Percentiles rank a stretch among this genome's conserved stretches.
phyloP scores from a whole-genome alignment of 176 grass and related monocot species.

The Cymbopogon citratus region DNA sequence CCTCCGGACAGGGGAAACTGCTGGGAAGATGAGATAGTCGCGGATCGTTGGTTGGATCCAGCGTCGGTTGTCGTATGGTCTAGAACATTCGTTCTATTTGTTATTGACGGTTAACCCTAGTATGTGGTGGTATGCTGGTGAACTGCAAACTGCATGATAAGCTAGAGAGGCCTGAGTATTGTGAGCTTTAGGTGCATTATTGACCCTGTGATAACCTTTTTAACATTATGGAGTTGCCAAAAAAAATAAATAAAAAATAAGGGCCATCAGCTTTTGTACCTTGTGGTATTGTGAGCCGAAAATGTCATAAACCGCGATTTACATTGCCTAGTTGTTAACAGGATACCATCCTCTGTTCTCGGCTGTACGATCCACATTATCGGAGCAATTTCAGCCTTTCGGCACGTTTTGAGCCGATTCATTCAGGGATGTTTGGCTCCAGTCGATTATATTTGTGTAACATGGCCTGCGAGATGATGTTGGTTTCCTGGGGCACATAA shows the following conservation, averaged over 20 bases:
- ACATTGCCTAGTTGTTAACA: not conserved
- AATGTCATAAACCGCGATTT: not conserved
- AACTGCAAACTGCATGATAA: slow-evolving; percentile 36
- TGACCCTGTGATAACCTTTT: slow-evolving; percentile 38
- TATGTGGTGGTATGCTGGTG: slow-evolving; percentile 32
- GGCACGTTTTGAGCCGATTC: not conserved
- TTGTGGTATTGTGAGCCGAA: not conserved
- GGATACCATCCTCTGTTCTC: not conserved
- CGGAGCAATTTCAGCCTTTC: not conserved
- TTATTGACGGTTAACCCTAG: slow-evolving; percentile 46
- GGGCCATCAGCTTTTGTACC: not conserved
- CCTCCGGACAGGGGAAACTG: not conserved
- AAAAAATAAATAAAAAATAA: slow-evolving; percentile 18
- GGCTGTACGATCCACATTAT: not conserved
- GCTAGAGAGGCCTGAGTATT: slow-evolving; percentile 32
- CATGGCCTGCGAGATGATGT: not conserved
- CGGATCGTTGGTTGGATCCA: slow-evolving; percentile 7
- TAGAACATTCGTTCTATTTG: slow-evolving; percentile 53
- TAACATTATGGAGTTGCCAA: slow-evolving; percentile 12
- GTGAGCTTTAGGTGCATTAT: slow-evolving; percentile 36
- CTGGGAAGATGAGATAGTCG: slow-evolving; percentile 24
- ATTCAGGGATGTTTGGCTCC: not conserved
- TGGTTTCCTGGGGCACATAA: not conserved
- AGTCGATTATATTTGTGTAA: not conserved
- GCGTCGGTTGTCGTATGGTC: slow-evolving; percentile 35